These are phyloP conservation scores for Massarina eburnea DNA, from an alignment of 2,329 filamentous ascomycete species.

Conservation along the genomic window DNA sequence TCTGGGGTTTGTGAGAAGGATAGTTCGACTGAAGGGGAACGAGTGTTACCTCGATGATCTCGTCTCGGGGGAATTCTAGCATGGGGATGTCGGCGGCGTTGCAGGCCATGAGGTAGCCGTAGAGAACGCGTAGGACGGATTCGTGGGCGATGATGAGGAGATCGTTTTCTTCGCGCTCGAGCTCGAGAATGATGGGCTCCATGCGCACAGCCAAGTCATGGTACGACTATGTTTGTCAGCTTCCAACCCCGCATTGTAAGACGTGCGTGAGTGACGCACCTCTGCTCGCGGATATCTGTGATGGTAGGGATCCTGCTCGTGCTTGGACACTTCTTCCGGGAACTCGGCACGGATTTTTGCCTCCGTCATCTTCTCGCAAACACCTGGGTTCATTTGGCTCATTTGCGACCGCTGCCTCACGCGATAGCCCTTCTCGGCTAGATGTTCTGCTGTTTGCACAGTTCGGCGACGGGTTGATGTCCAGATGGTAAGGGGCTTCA, in stretches of 20 bases:
- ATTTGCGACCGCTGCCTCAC: constrained; percentile 92
- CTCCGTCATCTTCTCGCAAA: constrained; percentile 92
- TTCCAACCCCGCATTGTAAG: not conserved
- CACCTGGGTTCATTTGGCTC: constrained; percentile 95
- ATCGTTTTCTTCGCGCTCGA: constrained; percentile 95
- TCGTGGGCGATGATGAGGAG: constrained; percentile 98
- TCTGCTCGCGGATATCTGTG: constrained; percentile 94
- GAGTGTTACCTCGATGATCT: constrained; percentile 80
- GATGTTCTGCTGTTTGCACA: constrained; percentile 81
- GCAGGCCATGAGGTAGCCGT: constrained; percentile 98
- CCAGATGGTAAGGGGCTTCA: constrained; percentile 88
- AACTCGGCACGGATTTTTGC: constrained; percentile 76
- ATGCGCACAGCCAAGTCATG: constrained; percentile 97
- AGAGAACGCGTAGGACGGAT: constrained; percentile 93
- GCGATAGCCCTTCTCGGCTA: constrained; percentile 79
- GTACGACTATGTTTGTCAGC: constrained; percentile 69
- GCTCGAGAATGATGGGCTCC: constrained; percentile 94
- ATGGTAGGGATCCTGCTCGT: constrained; percentile 93
- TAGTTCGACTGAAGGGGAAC: not conserved
- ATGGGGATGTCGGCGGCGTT: constrained; percentile 92
- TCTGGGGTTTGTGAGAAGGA: constrained; percentile 51
- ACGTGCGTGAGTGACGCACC: constrained; percentile 51
- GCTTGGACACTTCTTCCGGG: constrained; percentile 88
- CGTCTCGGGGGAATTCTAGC: constrained; percentile 89
- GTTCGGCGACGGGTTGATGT: constrained; percentile 89